Percentiles rank a stretch among this genome's conserved stretches.
Evolutionary conservation across 129 eudicot species (phyloP).

Genomic region (Escallonia herrerae): DNA sequence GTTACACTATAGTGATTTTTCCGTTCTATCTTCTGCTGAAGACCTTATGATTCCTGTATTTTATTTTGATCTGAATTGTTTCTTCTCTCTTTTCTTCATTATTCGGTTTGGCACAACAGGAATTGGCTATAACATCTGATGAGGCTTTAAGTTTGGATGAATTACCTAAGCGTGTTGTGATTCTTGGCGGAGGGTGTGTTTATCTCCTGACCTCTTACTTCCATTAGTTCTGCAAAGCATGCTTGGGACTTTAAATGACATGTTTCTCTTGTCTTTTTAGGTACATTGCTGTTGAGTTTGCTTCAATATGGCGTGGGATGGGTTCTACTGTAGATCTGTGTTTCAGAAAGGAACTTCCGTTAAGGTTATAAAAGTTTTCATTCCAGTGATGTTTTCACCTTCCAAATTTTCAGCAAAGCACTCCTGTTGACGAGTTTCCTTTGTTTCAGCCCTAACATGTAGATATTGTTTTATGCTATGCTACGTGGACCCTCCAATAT

Average conservation of each 20-base stretch:
- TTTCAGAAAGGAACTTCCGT: slow-evolving; percentile 89
- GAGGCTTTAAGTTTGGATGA: slow-evolving; percentile 98
- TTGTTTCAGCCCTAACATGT: too few relatives aligned
- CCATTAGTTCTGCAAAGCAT: slow-evolving; percentile 1
- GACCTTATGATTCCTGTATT: background rate
- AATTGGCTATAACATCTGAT: slow-evolving; percentile 87
- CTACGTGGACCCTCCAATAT: too few relatives aligned
- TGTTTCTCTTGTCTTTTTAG: slow-evolving; percentile 29
- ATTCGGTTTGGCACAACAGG: slow-evolving; percentile 35
- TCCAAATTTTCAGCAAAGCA: too few relatives aligned
- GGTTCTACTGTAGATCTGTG: slow-evolving; percentile 72
- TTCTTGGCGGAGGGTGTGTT: slow-evolving; percentile 91
- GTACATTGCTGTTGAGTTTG: slow-evolving; percentile 98
- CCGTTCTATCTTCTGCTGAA: background rate
- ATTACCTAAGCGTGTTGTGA: slow-evolving; percentile 78
- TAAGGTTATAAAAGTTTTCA: slow-evolving; percentile 41
- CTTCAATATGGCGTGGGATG: slow-evolving; percentile 99
- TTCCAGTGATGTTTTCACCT: slow-evolving; percentile 1
- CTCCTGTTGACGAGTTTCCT: too few relatives aligned
- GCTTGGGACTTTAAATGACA: background rate
- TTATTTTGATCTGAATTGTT: background rate
- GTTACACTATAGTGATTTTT: background rate
- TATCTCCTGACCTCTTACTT: slow-evolving; percentile 9
- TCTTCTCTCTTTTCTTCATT: background rate
- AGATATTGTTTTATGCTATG: too few relatives aligned